These are phyloP conservation scores for Chlorella sp. DNA, from an alignment of 139 green algal species.

Conservation along the genomic window DNA sequence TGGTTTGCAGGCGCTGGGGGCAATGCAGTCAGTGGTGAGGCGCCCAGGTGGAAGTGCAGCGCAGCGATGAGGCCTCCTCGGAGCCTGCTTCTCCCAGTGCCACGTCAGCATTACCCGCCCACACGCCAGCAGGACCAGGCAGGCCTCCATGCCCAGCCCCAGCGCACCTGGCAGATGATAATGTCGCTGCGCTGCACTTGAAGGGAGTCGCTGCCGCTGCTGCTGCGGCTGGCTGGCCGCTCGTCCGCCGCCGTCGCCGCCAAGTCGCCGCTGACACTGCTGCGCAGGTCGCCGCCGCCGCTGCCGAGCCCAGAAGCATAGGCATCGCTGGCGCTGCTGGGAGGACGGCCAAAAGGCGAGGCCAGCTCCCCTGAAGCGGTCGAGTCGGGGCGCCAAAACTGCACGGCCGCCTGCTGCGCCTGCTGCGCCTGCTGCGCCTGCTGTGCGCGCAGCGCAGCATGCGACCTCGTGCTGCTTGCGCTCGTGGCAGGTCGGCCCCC, in stretches of 20 bases:
- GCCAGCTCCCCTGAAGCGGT: background rate
- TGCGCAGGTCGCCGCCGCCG: background rate
- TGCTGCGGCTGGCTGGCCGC: background rate
- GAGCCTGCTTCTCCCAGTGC: background rate
- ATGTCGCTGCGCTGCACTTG: conserved; percentile 58
- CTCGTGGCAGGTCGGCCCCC: background rate
- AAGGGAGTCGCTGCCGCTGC: background rate
- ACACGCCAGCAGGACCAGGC: too few relatives aligned
- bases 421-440: background rate
- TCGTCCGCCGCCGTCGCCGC: background rate
- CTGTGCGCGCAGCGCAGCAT: background rate
- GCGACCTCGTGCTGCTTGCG: background rate
- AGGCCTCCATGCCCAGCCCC: background rate
- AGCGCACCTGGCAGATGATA: conserved; percentile 49
- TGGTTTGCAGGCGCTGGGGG: background rate
- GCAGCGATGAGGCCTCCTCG: background rate
- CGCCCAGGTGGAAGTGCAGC: background rate
- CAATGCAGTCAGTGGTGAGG: background rate
- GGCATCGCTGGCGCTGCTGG: background rate
- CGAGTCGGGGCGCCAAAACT: background rate
- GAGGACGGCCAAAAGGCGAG: too few relatives aligned
- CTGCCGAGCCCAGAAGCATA: background rate
- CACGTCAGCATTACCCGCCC: too few relatives aligned
- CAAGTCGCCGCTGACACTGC: background rate
- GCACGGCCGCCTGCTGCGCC: too few relatives aligned